Evolutionary conservation across 495 filamentous ascomycete genomes (phyloP).

Genomic region (Bryoglossum gracile): DNA sequence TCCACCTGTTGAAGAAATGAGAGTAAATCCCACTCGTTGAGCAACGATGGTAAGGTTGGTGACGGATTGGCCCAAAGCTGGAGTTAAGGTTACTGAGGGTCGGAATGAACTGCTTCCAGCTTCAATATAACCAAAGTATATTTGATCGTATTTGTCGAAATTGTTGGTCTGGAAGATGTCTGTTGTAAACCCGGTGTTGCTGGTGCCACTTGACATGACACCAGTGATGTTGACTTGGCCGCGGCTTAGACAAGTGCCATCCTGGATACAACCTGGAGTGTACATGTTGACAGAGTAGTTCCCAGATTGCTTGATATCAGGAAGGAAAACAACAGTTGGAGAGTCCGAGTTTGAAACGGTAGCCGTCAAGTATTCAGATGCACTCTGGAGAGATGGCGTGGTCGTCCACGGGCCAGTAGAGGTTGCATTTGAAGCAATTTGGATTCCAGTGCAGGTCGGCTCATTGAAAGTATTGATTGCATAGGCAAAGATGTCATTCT

Average conservation of each 20-base stretch:
- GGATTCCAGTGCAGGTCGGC: conserved; percentile 64
- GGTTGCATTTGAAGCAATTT: conserved; percentile 56
- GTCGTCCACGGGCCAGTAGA: conserved; percentile 66
- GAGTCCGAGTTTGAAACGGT: conserved; percentile 47
- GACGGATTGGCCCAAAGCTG: conserved; percentile 50
- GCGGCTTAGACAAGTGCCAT: conserved; percentile 65
- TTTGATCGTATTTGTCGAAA: conserved; percentile 87
- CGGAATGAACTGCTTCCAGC: conserved; percentile 65
- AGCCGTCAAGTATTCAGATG: conserved; percentile 70
- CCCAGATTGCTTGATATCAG: conserved; percentile 81
- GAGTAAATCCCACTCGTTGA: conserved; percentile 70
- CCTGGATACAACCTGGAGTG: conserved; percentile 82
- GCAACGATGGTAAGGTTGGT: conserved; percentile 72
- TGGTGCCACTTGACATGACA: conserved; percentile 46
- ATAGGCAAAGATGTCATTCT: conserved; percentile 77
- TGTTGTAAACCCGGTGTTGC: conserved; percentile 27
- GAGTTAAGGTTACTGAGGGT: conserved; percentile 72
- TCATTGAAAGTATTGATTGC: conserved; percentile 86
- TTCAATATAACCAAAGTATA: conserved; percentile 81
- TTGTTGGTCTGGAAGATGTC: conserved; percentile 77
- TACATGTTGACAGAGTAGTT: conserved; percentile 84
- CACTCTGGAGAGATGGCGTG: conserved; percentile 51
- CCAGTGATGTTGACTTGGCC: conserved; percentile 78
- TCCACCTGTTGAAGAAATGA: conserved; percentile 60
- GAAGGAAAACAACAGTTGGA: conserved; percentile 66